Percentiles rank a stretch among this genome's conserved stretches.
Conservation (phyloP, 257 asterid genomes). For the Scutellaria galericulata region DNA sequence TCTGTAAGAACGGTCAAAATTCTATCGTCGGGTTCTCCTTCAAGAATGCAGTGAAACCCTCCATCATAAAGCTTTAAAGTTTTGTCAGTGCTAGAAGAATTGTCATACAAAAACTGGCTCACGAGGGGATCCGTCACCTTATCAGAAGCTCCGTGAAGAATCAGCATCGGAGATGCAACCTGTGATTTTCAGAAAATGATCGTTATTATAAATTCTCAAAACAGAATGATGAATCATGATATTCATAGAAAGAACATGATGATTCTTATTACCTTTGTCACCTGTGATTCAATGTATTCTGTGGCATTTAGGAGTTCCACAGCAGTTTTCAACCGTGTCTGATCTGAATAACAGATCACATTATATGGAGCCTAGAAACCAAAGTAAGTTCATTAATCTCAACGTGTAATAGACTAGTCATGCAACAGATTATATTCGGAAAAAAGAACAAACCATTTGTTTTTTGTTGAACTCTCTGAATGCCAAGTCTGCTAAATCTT, state of each 20-base stretch:
- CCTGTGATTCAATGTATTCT: conserved; percentile 71
- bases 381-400: conserved; percentile 16
- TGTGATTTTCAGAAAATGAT: conserved; percentile 28
- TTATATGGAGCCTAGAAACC: conserved; percentile 79
- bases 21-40: conserved; percentile 96
- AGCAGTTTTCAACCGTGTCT: conserved; percentile 83
- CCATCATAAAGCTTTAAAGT: conserved; percentile 85
- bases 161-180: conserved; percentile 81
- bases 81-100: conserved; percentile 73
- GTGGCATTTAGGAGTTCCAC: conserved; percentile 92
- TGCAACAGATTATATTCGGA: not conserved
- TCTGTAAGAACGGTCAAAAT: conserved; percentile 74
- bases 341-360: conserved; percentile 84
- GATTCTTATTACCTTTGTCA: conserved; percentile 57
- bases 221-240: not conserved
- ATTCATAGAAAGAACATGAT: not conserved
- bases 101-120: conserved; percentile 74
- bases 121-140: conserved; percentile 93
- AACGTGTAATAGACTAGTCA: not conserved
- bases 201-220: not conserved
- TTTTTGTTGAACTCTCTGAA: conserved; percentile 76
- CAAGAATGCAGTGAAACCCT: conserved; percentile 91
- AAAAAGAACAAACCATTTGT: conserved; percentile 54
- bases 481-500: conserved; percentile 86
- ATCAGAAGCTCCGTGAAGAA: conserved; percentile 94